Conservation (phyloP, 2,329 filamentous ascomycete genomes). For the Ambrosiella xylebori region DNA sequence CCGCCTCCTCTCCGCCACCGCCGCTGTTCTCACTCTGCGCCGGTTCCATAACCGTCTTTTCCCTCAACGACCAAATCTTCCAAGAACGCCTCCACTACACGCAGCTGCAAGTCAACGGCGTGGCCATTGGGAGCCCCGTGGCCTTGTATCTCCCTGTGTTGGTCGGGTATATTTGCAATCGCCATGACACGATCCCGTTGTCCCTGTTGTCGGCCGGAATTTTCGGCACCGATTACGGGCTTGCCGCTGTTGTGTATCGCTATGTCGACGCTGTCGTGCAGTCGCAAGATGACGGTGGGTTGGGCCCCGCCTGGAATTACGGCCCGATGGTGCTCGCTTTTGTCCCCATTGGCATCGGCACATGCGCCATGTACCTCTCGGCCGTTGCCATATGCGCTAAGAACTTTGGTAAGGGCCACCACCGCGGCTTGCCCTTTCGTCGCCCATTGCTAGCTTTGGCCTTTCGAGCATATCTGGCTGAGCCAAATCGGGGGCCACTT, state of each 20-base stretch:
- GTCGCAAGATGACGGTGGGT: conserved; percentile 21
- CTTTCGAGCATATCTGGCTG: conserved; percentile 90
- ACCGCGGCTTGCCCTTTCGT: conserved; percentile 78
- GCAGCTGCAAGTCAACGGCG: conserved; percentile 80
- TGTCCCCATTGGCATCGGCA: conserved; percentile 63
- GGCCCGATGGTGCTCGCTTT: conserved; percentile 75
- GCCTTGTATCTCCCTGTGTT: conserved; percentile 88
- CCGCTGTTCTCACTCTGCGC: conserved; percentile 48
- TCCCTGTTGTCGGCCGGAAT: conserved; percentile 54
- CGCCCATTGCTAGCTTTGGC: conserved; percentile 84
- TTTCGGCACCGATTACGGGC: conserved; percentile 66
- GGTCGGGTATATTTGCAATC: conserved; percentile 78
- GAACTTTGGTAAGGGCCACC: conserved; percentile 82
- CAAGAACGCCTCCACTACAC: conserved; percentile 73
- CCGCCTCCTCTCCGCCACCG: conserved; percentile 18
- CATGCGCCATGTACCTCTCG: conserved; percentile 73
- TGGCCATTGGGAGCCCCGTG: conserved; percentile 73
- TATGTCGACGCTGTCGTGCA: conserved; percentile 22
- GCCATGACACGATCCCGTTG: conserved; percentile 62
- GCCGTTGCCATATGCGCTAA: conserved; percentile 94
- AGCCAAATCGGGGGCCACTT: conserved; percentile 71
- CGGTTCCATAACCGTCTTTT: conserved; percentile 84
- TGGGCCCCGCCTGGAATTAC: conserved; percentile 46
- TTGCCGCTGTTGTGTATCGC: conserved; percentile 63
- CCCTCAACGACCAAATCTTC: conserved; percentile 81